Conservation (phyloP, 176 grass and related monocot species). For the Tillandsia fasciculata region DNA sequence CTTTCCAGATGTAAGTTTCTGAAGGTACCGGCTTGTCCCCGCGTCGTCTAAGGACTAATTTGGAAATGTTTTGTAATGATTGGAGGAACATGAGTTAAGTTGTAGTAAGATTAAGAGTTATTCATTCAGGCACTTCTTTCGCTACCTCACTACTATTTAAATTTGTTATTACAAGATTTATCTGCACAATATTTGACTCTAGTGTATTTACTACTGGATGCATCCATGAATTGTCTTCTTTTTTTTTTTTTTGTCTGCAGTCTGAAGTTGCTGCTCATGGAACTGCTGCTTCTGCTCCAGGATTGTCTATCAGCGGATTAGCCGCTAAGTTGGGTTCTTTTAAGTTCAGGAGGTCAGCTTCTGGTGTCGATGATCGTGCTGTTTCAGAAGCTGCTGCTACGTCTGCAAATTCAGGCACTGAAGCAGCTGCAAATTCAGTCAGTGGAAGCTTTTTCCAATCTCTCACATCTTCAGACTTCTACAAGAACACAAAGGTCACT, state of each 20-base stretch:
- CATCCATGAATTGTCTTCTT: not conserved
- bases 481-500: constrained; percentile 91
- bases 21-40: too few relatives aligned
- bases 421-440: constrained; percentile 36
- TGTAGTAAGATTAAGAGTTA: too few relatives aligned
- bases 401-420: constrained; percentile 26
- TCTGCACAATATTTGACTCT: not conserved
- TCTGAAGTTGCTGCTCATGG: constrained; percentile 49
- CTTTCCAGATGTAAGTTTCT: too few relatives aligned
- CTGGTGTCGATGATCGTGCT: constrained; percentile 39
- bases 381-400: constrained; percentile 23
- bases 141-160: too few relatives aligned
- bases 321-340: constrained; percentile 43
- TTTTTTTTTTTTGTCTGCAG: constrained; percentile 31
- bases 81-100: too few relatives aligned
- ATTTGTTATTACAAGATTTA: too few relatives aligned
- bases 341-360: constrained; percentile 44
- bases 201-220: not conserved
- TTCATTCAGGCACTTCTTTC: too few relatives aligned
- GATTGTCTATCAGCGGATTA: constrained; percentile 36
- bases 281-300: constrained; percentile 28
- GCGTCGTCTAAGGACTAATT: too few relatives aligned
- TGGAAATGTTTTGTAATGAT: too few relatives aligned
- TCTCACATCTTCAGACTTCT: constrained; percentile 90
- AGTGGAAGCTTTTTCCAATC: constrained; percentile 82